Evolutionary conservation across 1,139 yeast genomes (phyloP).

Genomic region (Suhomyces bokatorum): DNA sequence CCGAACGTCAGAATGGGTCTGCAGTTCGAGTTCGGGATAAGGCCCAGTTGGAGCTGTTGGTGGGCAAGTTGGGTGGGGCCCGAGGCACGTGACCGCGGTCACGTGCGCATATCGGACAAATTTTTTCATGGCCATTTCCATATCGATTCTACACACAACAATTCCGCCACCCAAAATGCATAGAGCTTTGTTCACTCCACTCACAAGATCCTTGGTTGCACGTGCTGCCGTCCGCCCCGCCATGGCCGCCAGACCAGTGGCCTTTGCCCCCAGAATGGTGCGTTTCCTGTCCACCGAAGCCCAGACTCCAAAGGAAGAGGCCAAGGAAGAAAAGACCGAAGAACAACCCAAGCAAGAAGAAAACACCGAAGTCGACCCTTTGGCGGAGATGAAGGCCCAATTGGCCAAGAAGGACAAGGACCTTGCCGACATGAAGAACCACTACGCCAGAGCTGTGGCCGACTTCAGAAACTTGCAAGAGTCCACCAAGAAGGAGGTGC

Average conservation of each 20-base stretch:
- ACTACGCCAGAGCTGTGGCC: constrained; percentile 80
- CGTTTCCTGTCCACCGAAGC: constrained; percentile 30
- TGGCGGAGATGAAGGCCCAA: constrained; percentile 52
- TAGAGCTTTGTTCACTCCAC: constrained; percentile 31
- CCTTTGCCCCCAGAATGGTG: constrained; percentile 17
- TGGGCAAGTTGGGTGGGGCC: neutral
- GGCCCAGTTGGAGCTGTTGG: neutral
- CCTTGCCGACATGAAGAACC: constrained; percentile 78
- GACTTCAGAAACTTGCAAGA: constrained; percentile 94
- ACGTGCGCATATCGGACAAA: constrained; percentile 8
- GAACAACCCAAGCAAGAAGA: constrained; percentile 15
- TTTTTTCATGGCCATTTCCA: constrained; percentile 2
- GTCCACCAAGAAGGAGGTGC: constrained; percentile 81
- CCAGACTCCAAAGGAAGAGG: constrained; percentile 15
- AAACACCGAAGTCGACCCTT: constrained; percentile 13
- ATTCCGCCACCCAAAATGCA: constrained; percentile 24
- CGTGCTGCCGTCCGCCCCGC: constrained; percentile 20
- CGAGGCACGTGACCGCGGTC: neutral
- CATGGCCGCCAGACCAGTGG: constrained; percentile 21
- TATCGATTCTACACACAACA: neutral
- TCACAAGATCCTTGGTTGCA: constrained; percentile 26
- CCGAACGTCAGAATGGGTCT: constrained; percentile 1
- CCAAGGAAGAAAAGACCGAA: constrained; percentile 14
- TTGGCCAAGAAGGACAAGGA: constrained; percentile 74
- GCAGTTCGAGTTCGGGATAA: constrained; percentile 4